These are phyloP conservation scores for Erucastrum elatum DNA, from an alignment of 345 rosid genomes.

Conservation along the genomic window DNA sequence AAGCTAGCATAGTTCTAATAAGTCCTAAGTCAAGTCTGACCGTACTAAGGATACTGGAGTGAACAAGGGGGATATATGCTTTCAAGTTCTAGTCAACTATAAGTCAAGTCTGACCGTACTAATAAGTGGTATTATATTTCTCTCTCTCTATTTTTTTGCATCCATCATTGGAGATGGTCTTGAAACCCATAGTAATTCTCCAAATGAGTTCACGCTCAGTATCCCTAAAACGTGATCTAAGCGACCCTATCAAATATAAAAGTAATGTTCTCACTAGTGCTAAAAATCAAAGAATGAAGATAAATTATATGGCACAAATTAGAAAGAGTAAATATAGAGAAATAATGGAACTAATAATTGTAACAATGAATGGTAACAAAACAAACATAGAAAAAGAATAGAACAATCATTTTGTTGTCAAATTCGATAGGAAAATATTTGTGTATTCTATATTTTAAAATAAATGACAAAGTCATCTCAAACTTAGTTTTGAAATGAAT, in stretches of 20 bases:
- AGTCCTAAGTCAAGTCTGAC: too few relatives aligned
- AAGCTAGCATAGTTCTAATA: too few relatives aligned
- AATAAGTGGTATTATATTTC: background rate
- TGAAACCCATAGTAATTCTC: background rate
- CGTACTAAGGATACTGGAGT: background rate
- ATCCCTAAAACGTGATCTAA: background rate
- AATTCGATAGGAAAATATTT: background rate
- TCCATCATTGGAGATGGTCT: background rate
- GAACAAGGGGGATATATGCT: background rate
- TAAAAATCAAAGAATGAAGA: background rate
- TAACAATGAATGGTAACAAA: background rate
- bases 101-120: background rate
- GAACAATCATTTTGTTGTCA: background rate
- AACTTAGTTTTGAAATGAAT: background rate
- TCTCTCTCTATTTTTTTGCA: background rate
- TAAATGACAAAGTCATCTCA: background rate
- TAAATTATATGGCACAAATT: background rate
- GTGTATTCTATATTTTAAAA: background rate
- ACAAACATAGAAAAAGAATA: background rate
- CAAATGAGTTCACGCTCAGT: background rate
- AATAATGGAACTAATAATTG: background rate
- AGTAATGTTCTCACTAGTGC: background rate
- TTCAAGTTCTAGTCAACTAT: background rate
- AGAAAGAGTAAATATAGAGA: background rate
- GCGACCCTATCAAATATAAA: background rate